Evolutionary conservation across 106 monocot genomes (phyloP), one percentile per base, ranked within the genome.

Genomic region (Dendrobium officinale): DNA sequence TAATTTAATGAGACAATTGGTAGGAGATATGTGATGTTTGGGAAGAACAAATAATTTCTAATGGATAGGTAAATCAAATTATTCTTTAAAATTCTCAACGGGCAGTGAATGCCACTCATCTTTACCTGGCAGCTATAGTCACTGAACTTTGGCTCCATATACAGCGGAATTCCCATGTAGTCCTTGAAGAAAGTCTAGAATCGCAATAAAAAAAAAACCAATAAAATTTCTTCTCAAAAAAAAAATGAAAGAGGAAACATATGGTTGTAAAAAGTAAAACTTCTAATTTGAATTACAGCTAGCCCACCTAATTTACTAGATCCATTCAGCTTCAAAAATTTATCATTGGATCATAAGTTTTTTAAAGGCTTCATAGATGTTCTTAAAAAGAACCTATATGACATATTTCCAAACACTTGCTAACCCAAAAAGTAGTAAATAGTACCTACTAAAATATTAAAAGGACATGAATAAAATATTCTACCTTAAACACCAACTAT

Each of bases 51-150:
- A 66, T 26, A 20, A 66, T 66, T 5, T 22, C 5, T 7, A 66
- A 24, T 20, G 22, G 24, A 66, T 22, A 66, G 4, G 4, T 24
- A 22, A 37, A 13, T 15, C 64, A 66, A 24, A 66, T 66, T 66
- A 19, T 33, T 5, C 8, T 42, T 42, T 7, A 73, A 42, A 1
- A 13, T 51, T 51, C 51, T 51, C 51, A 29, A 81, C n/a, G 74
- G 26, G 42, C 24, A 81, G 59, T 6, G 2, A 13, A 5, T 10
- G 10, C 51, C 51, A 51, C 2, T 51, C 13, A 13, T 51, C 10
- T 15, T 55, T 88, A 98, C 97, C 94, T 98, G 92, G 81, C 97
- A 94, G 85, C 94, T 98, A 59, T 92, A 98, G 77, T 98, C 94
- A 16, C 58, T 82, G 76, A 98, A 98, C 75, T 98, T 98, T 44